Evolutionary conservation across 441 rosid species (phyloP).

Genomic region (Lepidium campestre): DNA sequence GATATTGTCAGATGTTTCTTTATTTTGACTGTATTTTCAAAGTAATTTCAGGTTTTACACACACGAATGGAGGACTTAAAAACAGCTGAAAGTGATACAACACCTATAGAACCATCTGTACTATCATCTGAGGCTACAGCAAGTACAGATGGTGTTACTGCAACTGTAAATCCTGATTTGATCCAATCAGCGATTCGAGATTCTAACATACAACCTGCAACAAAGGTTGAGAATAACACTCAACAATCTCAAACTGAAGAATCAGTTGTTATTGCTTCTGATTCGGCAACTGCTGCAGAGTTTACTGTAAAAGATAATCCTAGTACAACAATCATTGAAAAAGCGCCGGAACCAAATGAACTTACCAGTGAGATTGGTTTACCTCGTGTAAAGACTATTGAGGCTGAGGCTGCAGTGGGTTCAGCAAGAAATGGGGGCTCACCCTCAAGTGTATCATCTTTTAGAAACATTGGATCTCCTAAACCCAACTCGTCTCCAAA

Average conservation of each 20-base stretch:
- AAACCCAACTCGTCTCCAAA: not conserved
- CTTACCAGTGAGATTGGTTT: not conserved
- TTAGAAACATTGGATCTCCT: not conserved
- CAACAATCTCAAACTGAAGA: slow-evolving; percentile 26
- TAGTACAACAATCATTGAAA: not conserved
- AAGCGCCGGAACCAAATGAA: not conserved
- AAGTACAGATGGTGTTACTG: slow-evolving; percentile 27
- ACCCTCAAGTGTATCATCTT: slow-evolving; percentile 7
- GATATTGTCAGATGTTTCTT: not conserved
- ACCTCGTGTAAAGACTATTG: slow-evolving; percentile 20
- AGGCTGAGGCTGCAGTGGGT: slow-evolving; percentile 9
- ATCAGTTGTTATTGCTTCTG: not conserved
- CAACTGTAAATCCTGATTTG: slow-evolving; percentile 25
- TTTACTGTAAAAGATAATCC: not conserved
- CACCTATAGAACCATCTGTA: slow-evolving; percentile 21
- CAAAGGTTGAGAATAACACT: slow-evolving; percentile 1
- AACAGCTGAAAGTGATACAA: slow-evolving; percentile 26
- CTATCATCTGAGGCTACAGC: not conserved
- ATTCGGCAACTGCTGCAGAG: not conserved
- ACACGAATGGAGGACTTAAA: slow-evolving; percentile 52
- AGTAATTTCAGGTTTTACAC: slow-evolving; percentile 4
- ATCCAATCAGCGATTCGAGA: slow-evolving; percentile 7
- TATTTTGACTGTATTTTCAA: not conserved
- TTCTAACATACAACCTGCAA: slow-evolving; percentile 17
- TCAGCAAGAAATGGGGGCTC: slow-evolving; percentile 18